Evolutionary conservation across 257 asterid species (phyloP).

Genomic region (Mentha longifolia): DNA sequence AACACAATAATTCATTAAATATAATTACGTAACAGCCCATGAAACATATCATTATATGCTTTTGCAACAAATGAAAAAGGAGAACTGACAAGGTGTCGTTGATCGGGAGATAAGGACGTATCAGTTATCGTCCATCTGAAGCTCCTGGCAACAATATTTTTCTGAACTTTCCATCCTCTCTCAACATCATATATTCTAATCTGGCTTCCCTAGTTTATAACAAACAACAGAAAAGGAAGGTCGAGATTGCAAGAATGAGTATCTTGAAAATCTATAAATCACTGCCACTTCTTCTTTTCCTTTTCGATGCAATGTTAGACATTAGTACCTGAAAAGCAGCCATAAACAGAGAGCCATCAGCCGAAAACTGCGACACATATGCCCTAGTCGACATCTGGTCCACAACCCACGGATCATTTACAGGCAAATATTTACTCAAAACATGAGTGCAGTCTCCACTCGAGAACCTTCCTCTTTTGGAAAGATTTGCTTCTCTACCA

Average conservation of each 20-base stretch:
- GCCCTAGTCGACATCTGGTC: conserved; percentile 85
- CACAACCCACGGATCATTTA: conserved; percentile 66
- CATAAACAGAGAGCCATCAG: conserved; percentile 79
- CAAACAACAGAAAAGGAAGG: not conserved
- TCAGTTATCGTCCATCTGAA: conserved; percentile 95
- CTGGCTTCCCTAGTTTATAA: conserved; percentile 74
- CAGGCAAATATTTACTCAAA: conserved; percentile 74
- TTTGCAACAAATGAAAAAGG: conserved; percentile 17
- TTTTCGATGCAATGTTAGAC: not conserved
- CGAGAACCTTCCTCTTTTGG: conserved; percentile 71
- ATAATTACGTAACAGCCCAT: too few species aligned
- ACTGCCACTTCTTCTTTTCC: not conserved
- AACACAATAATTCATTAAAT: too few species aligned
- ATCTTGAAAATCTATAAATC: conserved; percentile 7
- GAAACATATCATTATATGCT: too few species aligned
- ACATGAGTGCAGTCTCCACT: conserved; percentile 74
- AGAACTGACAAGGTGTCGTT: conserved; percentile 69
- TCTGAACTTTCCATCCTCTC: conserved; percentile 82
- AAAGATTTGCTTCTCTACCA: conserved; percentile 75
- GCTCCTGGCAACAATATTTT: conserved; percentile 75
- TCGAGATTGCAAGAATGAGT: not conserved
- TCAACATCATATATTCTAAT: conserved; percentile 85
- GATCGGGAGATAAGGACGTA: conserved; percentile 78
- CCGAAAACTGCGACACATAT: conserved; percentile 85
- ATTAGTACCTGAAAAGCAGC: conserved; percentile 90